A percentile compares a stretch with the other conserved stretches of the same genome.
phyloP scores from a whole-genome alignment of 768 basidiomycete genomes.

The Psilocybe cubensis region DNA sequence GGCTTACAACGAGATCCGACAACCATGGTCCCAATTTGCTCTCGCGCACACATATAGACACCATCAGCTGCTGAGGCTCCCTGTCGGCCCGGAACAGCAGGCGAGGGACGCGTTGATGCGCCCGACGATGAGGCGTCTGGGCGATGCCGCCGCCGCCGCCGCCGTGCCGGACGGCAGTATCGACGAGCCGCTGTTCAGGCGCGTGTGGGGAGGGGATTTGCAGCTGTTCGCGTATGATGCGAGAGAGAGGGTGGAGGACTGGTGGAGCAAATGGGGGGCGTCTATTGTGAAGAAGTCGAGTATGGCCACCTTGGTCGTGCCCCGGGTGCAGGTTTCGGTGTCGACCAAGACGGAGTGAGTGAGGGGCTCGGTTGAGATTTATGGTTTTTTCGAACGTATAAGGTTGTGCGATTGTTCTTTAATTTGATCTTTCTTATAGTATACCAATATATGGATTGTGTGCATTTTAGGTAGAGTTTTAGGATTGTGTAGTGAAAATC shows the following conservation, averaged over 20 bases:
- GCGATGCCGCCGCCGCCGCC: too few species aligned
- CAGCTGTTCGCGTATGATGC: slow-evolving; percentile 55
- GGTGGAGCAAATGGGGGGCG: slow-evolving; percentile 56
- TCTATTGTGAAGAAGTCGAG: slow-evolving; percentile 10
- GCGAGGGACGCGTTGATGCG: slow-evolving; percentile 47
- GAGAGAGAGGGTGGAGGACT: slow-evolving; percentile 61
- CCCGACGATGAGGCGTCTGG: slow-evolving; percentile 31
- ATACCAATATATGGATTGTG: too few species aligned
- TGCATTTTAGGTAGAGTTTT: too few species aligned
- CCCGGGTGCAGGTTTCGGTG: slow-evolving; percentile 1
- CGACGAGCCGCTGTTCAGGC: slow-evolving; percentile 47
- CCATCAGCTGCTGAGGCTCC: slow-evolving; percentile 46
- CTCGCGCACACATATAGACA: slow-evolving; percentile 49
- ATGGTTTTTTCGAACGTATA: neutral
- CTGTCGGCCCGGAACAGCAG: slow-evolving; percentile 45
- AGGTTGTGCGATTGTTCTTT: too few species aligned
- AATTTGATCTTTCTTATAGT: too few species aligned
- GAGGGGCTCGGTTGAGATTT: neutral
- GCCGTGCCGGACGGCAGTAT: slow-evolving; percentile 42
- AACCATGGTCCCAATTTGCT: slow-evolving; percentile 51
- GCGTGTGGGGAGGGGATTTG: slow-evolving; percentile 57
- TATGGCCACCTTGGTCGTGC: slow-evolving; percentile 8
- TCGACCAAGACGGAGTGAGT: neutral
- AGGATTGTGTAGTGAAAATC: too few species aligned
- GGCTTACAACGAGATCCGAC: slow-evolving; percentile 62